Percentiles rank a stretch among this genome's conserved stretches.
These are phyloP conservation scores for Aureobasidium pullulans DNA, from an alignment of 2,329 filamentous ascomycete genomes.

Conservation along the genomic window DNA sequence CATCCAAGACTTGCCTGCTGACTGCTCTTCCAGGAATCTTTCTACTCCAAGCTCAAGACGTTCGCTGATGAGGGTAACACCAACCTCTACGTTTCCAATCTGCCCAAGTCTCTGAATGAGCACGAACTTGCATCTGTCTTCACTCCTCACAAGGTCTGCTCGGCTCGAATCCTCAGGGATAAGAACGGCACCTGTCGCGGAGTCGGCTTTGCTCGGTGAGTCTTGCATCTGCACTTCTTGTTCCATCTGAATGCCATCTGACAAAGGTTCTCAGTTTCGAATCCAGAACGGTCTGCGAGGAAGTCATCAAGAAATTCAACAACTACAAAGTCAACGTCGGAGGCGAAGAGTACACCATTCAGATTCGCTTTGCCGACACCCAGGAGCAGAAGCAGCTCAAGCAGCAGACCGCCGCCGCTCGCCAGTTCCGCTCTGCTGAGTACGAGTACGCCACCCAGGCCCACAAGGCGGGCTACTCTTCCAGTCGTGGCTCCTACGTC, in stretches of 20 bases:
- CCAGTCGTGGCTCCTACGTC: constrained; percentile 4
- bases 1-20: constrained; percentile 17
- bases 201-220: constrained; percentile 92
- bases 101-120: constrained; percentile 87
- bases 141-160: constrained; percentile 73
- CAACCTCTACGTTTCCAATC: constrained; percentile 95
- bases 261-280: constrained; percentile 61
- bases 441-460: constrained; percentile 47
- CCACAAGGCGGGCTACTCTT: constrained; percentile 23
- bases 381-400: constrained; percentile 95
- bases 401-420: constrained; percentile 87
- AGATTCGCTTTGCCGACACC: constrained; percentile 95
- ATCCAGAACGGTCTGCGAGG: constrained; percentile 77
- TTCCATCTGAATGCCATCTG: constrained; percentile 15
- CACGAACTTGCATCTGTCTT: constrained; percentile 74
- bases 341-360: constrained; percentile 72
- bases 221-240: constrained; percentile 2
- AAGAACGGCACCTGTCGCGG: constrained; percentile 87
- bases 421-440: constrained; percentile 92
- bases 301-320: constrained; percentile 80
- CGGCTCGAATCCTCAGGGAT: constrained; percentile 91
- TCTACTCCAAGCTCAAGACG: constrained; percentile 96
- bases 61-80: constrained; percentile 84
- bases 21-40: constrained; percentile 64
- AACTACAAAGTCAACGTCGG: constrained; percentile 53